Base-by-base conservation (phyloP, 164 flowering plant species). In the grape (Vitis vinifera) region DNA sequence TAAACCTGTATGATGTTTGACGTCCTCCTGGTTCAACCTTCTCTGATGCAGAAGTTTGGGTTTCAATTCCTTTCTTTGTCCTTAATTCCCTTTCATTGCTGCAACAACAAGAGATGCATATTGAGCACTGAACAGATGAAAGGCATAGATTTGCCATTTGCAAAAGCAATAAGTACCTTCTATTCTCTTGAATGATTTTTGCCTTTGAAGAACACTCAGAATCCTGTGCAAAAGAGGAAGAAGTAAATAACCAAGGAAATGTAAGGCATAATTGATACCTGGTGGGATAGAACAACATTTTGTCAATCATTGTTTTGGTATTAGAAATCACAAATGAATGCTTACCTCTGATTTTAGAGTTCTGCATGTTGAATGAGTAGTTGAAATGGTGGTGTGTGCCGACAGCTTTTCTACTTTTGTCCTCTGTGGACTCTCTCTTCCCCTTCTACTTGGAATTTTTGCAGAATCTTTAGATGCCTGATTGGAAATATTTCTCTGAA, bases 1-100 rank as follows among this genome's bases (percentile, higher is more conserved):
- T 31, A 49, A 15, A 91, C 93, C 91, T 88, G 82, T 69, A 82
- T 50, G 68, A 60, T 23, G 68, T 77, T 62, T 59, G 80, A 55
- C 15, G 56, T 63, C 65, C 56, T 70, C 77, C 76, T 23, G 73
- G n/a, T 61, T 79, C 82, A 70, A 53, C 31, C 75, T 83, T 81
- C 53, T 64, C 77, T 3, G 73, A 29, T 8, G 73, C 44, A 44
- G 75, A 68, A 59, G 79, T 67, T 64, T 55, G 83, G 63, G 80
- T 60, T 56, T 55, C 72, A 56, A 44, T 55, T 37, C 59, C 67
- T 72, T 77, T 84, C 78, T 79, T 83, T 48, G 48, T 55, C 65
- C 67, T 85, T 19, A 50, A 47, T 71, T 76, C 83, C 51, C 75
- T 79, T 53, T 68, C 83, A 67, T 85, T 73, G 72, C 70, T 67